A percentile compares a stretch with the other conserved stretches of the same genome.
Evolutionary conservation across 2,329 filamentous ascomycete species (phyloP).

Genomic region (Fusarium stilboides): DNA sequence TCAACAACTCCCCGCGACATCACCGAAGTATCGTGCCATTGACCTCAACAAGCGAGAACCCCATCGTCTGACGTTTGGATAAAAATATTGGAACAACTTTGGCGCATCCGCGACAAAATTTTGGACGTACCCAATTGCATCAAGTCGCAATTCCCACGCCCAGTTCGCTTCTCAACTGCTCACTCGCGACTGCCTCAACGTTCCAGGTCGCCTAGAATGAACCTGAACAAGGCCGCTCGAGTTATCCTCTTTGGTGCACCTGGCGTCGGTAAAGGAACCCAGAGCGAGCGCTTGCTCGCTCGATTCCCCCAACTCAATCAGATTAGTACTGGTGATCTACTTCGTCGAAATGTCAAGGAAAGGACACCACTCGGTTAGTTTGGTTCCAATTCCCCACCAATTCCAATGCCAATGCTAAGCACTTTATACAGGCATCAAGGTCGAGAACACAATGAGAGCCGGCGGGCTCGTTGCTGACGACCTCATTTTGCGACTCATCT

Average conservation of each 20-base stretch:
- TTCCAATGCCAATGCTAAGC: conserved; percentile 14
- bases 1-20: conserved; percentile 42
- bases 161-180: neutral
- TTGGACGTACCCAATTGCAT: neutral
- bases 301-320: conserved; percentile 91
- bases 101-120: neutral
- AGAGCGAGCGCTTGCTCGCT: conserved; percentile 88
- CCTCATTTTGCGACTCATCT: conserved; percentile 92
- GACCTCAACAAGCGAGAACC: conserved; percentile 38
- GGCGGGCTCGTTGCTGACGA: conserved; percentile 93
- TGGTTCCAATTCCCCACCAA: neutral
- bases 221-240: conserved; percentile 85
- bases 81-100: neutral
- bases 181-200: conserved; percentile 38
- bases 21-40: conserved; percentile 30
- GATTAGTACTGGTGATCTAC: conserved; percentile 93
- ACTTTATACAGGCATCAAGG: conserved; percentile 81
- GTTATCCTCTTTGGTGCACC: conserved; percentile 96
- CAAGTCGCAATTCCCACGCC: neutral
- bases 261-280: conserved; percentile 97
- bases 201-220: conserved; percentile 62
- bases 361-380: conserved; percentile 84
- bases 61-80: neutral
- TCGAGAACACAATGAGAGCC: conserved; percentile 88
- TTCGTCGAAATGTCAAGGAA: conserved; percentile 92